Conservation (phyloP, 2,329 filamentous ascomycete species). For the Sporothrix sp. region DNA sequence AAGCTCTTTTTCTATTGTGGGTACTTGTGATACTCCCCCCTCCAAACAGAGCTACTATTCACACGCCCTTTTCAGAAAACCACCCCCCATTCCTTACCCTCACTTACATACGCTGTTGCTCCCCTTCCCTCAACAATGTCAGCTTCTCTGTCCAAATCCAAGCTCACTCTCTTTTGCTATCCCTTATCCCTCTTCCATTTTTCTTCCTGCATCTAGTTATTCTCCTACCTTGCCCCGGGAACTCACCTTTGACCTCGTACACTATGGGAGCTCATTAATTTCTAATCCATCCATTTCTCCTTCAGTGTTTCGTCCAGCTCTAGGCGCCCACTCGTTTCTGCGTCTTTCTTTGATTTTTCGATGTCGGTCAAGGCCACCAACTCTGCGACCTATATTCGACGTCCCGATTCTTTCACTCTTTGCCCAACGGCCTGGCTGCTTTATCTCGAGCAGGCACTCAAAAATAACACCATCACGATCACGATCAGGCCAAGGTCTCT, state of each 20-base stretch:
- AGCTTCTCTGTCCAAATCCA: not conserved
- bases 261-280: not conserved
- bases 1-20: too few relatives aligned
- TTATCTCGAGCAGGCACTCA: not conserved
- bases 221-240: not conserved
- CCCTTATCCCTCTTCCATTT: not conserved
- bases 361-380: not conserved
- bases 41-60: too few relatives aligned
- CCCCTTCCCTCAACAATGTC: too few relatives aligned
- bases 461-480: not conserved
- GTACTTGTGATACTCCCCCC: too few relatives aligned
- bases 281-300: not conserved
- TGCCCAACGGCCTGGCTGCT: not conserved
- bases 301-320: not conserved
- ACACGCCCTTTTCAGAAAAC: too few relatives aligned
- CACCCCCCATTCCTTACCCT: too few relatives aligned
- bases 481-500: too few relatives aligned
- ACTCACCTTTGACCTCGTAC: not conserved
- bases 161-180: conserved; percentile 1
- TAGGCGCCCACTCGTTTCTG: not conserved
- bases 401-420: too few relatives aligned
- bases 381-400: not conserved
- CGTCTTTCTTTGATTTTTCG: not conserved
- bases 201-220: not conserved
- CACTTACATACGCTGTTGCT: conserved; percentile 9